Conservation (phyloP, 2,329 filamentous ascomycete genomes). For the Fusarium ramigenum region DNA sequence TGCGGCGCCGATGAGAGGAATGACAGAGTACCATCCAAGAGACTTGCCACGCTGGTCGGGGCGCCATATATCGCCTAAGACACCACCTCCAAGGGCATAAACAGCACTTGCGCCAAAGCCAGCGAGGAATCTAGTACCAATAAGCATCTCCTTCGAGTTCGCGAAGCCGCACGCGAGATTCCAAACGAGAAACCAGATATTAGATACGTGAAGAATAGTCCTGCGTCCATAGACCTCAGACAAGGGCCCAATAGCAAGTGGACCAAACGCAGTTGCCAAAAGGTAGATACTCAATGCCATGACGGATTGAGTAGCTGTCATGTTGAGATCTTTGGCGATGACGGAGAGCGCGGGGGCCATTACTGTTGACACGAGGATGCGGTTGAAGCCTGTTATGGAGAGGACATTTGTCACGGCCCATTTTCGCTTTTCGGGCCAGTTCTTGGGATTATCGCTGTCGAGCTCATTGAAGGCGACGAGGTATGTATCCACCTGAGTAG, state of each 20-base stretch:
- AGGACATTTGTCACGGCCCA: slow-evolving; percentile 61
- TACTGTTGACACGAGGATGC: slow-evolving; percentile 62
- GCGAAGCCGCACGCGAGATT: slow-evolving; percentile 57
- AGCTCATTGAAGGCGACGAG: slow-evolving; percentile 43
- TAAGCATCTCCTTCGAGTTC: slow-evolving; percentile 50
- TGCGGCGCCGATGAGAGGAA: slow-evolving; percentile 53
- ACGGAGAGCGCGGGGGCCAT: slow-evolving; percentile 60
- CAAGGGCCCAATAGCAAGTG: slow-evolving; percentile 54
- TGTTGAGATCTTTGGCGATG: slow-evolving; percentile 62
- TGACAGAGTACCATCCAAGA: slow-evolving; percentile 49
- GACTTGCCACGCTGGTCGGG: slow-evolving; percentile 57
- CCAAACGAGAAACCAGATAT: slow-evolving; percentile 61
- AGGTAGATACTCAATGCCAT: slow-evolving; percentile 58
- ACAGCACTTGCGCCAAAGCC: slow-evolving; percentile 59
- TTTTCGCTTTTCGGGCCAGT: slow-evolving; percentile 54
- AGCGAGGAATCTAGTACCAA: slow-evolving; percentile 57
- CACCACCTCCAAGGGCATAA: slow-evolving; percentile 57
- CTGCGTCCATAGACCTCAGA: slow-evolving; percentile 61
- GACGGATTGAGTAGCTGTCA: slow-evolving; percentile 57
- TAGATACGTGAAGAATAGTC: slow-evolving; percentile 54
- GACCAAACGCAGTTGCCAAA: slow-evolving; percentile 55
- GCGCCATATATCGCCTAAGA: slow-evolving; percentile 57
- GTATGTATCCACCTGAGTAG: slow-evolving; percentile 21
- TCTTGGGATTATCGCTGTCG: slow-evolving; percentile 50
- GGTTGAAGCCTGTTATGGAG: slow-evolving; percentile 60